These are phyloP conservation scores for Didymosphaeria variabile DNA, from an alignment of 2,329 filamentous ascomycete species.

Conservation along the genomic window DNA sequence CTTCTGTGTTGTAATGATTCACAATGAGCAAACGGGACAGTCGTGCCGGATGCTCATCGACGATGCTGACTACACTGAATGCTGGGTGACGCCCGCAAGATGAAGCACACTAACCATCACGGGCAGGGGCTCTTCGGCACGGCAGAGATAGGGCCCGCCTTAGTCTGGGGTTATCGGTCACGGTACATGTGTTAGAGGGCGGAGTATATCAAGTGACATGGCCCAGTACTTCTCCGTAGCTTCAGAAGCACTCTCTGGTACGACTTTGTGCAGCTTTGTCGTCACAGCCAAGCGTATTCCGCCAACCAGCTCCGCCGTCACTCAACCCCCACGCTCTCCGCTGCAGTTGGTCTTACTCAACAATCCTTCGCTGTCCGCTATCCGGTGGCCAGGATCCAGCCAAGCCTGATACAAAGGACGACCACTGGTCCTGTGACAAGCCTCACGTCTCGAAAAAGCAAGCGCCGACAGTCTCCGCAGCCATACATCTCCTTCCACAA, in stretches of 20 bases:
- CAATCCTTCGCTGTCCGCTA: constrained; percentile 32
- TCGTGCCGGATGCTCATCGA: constrained; percentile 14
- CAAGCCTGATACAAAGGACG: constrained; percentile 43
- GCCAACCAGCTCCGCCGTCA: constrained; percentile 32
- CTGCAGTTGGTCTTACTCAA: constrained; percentile 36
- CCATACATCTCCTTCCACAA: constrained; percentile 35
- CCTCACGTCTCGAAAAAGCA: constrained; percentile 33
- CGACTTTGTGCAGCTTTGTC: constrained; percentile 28
- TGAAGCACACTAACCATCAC: constrained; percentile 26
- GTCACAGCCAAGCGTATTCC: constrained; percentile 25
- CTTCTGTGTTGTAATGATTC: background rate
- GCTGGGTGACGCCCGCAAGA: constrained; percentile 28
- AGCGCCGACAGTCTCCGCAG: constrained; percentile 26
- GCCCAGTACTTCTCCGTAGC: constrained; percentile 22
- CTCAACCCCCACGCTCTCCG: constrained; percentile 42
- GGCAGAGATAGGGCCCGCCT: constrained; percentile 38
- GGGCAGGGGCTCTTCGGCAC: constrained; percentile 32
- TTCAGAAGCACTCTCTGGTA: constrained; percentile 23
- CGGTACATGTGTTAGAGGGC: constrained; percentile 35
- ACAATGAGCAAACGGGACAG: constrained; percentile 1
- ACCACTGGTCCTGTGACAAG: constrained; percentile 47
- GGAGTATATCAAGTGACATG: constrained; percentile 46
- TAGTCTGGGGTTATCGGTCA: constrained; percentile 31
- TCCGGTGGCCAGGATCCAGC: constrained; percentile 28
- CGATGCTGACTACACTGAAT: background rate